A percentile compares a stretch with the other conserved stretches of the same genome.
Evolutionary conservation across 768 basidiomycete genomes (phyloP).

Genomic region (Pleurotus platypus): DNA sequence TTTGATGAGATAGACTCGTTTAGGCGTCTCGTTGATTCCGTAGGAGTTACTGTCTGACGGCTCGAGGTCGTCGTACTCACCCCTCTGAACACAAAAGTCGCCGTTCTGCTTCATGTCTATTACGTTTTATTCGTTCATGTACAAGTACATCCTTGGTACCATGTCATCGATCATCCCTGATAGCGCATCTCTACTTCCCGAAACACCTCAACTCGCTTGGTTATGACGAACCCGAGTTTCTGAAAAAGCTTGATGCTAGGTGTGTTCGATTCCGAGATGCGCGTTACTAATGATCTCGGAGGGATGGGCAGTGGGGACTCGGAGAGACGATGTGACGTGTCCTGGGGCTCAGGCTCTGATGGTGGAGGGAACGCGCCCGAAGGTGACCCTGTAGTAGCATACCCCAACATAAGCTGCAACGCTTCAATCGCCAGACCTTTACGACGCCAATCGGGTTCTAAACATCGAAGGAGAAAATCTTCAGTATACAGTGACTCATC

Average conservation of each 20-base stretch:
- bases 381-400: slow-evolving; percentile 48
- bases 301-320: slow-evolving; percentile 39
- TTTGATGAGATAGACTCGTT: too few relatives aligned
- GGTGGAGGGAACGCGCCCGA: slow-evolving; percentile 18
- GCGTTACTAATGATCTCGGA: slow-evolving; percentile 52
- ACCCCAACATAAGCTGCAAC: slow-evolving; percentile 63
- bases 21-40: too few relatives aligned
- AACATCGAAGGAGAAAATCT: background rate
- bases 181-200: slow-evolving; percentile 80
- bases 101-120: too few relatives aligned
- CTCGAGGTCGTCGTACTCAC: too few relatives aligned
- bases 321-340: slow-evolving; percentile 12
- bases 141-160: background rate
- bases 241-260: slow-evolving; percentile 72
- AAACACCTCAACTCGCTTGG: slow-evolving; percentile 70
- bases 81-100: too few relatives aligned
- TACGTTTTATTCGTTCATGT: background rate
- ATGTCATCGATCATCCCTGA: background rate
- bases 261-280: slow-evolving; percentile 66
- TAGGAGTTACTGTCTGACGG: too few relatives aligned
- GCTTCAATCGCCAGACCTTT: slow-evolving; percentile 64
- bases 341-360: background rate
- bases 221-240: slow-evolving; percentile 70
- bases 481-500: background rate
- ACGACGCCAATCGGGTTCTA: slow-evolving; percentile 66